These are phyloP conservation scores for Beta macrorhiza DNA, from an alignment of 179 eudicot genomes.

Conservation along the genomic window DNA sequence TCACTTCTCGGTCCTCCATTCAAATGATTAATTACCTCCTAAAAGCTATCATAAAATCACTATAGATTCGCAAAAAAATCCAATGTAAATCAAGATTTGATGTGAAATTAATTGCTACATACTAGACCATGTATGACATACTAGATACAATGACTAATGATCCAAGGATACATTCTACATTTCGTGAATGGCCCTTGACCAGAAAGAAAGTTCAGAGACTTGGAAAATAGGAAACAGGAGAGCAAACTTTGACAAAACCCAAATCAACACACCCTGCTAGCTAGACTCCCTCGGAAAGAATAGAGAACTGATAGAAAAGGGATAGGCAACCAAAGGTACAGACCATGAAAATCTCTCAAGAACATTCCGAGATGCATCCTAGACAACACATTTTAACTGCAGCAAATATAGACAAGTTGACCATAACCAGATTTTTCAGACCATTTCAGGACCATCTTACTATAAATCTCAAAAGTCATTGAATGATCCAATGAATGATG, in stretches of 20 bases:
- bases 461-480: neutral
- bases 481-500: neutral
- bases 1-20: neutral
- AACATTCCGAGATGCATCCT: neutral
- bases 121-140: neutral
- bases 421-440: neutral
- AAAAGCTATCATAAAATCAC: neutral
- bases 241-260: neutral
- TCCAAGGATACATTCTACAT: neutral
- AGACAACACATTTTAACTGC: neutral
- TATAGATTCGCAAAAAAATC: neutral
- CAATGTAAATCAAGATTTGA: neutral
- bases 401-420: neutral
- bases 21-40: neutral
- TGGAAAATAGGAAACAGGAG: neutral
- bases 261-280: neutral
- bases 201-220: neutral
- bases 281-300: neutral
- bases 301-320: neutral
- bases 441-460: neutral
- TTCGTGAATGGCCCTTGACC: neutral
- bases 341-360: neutral
- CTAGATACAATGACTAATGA: neutral
- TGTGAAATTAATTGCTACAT: neutral
- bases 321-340: neutral